Base-by-base conservation (phyloP, 2,329 filamentous ascomycete genomes). In the Trichoderma oligosporum region DNA sequence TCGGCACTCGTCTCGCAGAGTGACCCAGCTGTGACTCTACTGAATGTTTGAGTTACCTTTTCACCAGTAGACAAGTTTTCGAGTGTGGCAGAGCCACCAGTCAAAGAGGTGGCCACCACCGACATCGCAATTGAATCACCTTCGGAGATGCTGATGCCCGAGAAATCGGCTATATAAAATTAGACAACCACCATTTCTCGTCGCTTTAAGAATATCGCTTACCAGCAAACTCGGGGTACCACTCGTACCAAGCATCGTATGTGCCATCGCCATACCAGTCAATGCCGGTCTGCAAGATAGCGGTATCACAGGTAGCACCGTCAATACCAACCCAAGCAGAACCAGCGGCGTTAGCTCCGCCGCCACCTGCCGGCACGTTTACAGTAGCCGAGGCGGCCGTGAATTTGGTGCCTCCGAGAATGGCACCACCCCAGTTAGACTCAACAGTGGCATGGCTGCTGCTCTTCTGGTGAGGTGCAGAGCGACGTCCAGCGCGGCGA, bases 311-410 rank as follows among this genome's bases (percentile, higher is more conserved):
- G 11, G 29, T 45, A 27, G 29, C 39, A 14, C 51, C 51, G 1
- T 54, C 51, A 36, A 54, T 36, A n/a, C 51, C 51, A n/a, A 54
- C 51, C 51, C 51, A 54, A n/a, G 51, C 51, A 24, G 51, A 35
- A 4, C 51, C 51, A 2, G 51, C 51, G n/a, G 51, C 51, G n/a
- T 7, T 54, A n/a, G 51, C 44, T 2, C 51, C 51, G 11, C 51
- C 51, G 22, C 51, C 51, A 5, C 51, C 51, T 16, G 14, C n/a
- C 3, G 51, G 51, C 12, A 54, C 51, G n/a, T 44, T 54, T 8
- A 54, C 51, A 9, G 51, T 54, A 20, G 51, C 51, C 22, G 51
- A 35, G 41, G 51, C 51, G 7, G 38, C 51, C 8, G 18, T 54
- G 16, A 25, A 54, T 7, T 39, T 39, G 3, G 38, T 42, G 4